A percentile compares a stretch with the other conserved stretches of the same genome.
These are phyloP conservation scores for Candida endomychidarum DNA, from an alignment of 805 yeast genomes.

Conservation along the genomic window DNA sequence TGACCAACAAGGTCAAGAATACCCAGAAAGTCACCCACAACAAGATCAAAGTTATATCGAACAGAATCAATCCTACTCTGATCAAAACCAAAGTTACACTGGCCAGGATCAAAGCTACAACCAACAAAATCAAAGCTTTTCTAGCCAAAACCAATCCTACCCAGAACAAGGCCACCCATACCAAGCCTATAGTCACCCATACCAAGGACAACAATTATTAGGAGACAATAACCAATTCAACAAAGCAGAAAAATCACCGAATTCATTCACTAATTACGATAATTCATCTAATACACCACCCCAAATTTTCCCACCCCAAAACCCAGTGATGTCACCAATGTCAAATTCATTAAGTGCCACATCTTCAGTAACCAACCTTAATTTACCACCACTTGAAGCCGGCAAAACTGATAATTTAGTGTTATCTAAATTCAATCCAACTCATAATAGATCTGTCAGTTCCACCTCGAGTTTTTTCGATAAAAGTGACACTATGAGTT, in stretches of 20 bases:
- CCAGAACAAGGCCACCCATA: background rate
- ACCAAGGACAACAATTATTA: conserved; percentile 5
- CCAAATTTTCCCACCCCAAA: conserved; percentile 1
- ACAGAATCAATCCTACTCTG: no score
- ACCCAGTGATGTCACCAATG: conserved; percentile 18
- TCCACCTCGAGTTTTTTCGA: conserved; percentile 38
- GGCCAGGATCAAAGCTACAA: no score
- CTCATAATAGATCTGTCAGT: conserved; percentile 37
- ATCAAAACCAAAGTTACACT: conserved; percentile 1
- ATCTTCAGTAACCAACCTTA: conserved; percentile 37
- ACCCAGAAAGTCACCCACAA: background rate
- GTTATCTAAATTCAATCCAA: conserved; percentile 13
- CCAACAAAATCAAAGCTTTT: no score
- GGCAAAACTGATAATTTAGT: conserved; percentile 30
- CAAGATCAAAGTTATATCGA: no score
- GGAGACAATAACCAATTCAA: conserved; percentile 6
- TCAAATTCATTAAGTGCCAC: conserved; percentile 32
- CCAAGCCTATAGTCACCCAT: background rate
- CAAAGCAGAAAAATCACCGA: background rate
- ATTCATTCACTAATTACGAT: no score
- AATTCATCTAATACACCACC: conserved; percentile 3
- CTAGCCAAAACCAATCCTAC: conserved; percentile 6
- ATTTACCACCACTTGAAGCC: conserved; percentile 15
- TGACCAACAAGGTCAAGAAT: background rate
- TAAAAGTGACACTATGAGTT: conserved; percentile 31